Conservation (phyloP, 2,329 filamentous ascomycete genomes). For the Neospermospora avenae region DNA sequence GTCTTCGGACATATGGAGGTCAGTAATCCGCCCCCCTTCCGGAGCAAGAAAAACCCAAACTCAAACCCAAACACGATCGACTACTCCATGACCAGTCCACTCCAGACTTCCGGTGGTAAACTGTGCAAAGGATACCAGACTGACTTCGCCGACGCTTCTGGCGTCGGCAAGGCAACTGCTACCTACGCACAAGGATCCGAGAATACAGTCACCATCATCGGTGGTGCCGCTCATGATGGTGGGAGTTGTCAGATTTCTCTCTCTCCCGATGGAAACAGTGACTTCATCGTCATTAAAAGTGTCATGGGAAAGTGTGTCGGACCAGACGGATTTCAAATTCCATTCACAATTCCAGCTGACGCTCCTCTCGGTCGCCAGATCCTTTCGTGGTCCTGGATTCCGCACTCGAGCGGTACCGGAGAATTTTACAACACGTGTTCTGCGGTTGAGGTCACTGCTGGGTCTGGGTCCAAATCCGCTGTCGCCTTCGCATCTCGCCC, state of each 20-base stretch:
- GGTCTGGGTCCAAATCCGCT: background rate
- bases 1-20: background rate
- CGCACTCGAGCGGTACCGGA: background rate
- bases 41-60: background rate
- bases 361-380: background rate
- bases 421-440: background rate
- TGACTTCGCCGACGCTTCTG: background rate
- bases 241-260: background rate
- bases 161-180: background rate
- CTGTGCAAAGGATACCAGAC: constrained; percentile 1
- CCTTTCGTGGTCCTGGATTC: background rate
- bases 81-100: background rate
- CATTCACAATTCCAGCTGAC: background rate
- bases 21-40: background rate
- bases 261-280: background rate
- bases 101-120: background rate
- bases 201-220: background rate
- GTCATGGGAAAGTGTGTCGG: background rate
- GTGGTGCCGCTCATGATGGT: background rate
- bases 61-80: background rate
- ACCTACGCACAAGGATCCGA: background rate
- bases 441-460: background rate
- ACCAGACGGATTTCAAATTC: background rate
- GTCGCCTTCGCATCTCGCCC: background rate
- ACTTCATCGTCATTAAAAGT: background rate